These are phyloP conservation scores for Symbiotaphrina buchneri DNA, from an alignment of 495 filamentous ascomycete species.

Conservation along the genomic window DNA sequence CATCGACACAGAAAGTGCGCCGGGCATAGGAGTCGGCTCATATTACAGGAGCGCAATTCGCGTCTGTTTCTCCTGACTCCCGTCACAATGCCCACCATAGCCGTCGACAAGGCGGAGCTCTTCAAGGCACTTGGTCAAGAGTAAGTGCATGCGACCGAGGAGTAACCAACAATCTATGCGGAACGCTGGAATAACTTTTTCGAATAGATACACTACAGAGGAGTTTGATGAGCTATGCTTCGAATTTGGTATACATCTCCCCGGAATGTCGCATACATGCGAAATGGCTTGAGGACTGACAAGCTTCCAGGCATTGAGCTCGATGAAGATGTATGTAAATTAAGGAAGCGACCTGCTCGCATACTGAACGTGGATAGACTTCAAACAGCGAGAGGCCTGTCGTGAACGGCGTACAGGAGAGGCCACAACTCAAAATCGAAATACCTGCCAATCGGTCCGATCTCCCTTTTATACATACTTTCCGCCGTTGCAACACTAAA, in stretches of 20 bases:
- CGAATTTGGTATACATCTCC: conserved; percentile 49
- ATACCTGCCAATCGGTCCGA: conserved; percentile 76
- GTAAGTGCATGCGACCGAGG: too few species aligned
- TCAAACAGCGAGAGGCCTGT: conserved; percentile 49
- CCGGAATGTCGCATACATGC: neutral
- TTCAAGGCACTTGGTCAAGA: conserved; percentile 79
- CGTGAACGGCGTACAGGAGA: conserved; percentile 58
- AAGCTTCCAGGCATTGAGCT: conserved; percentile 53
- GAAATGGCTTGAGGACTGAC: conserved; percentile 2
- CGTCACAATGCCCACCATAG: conserved; percentile 78
- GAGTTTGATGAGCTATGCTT: conserved; percentile 96
- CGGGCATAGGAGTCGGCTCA: too few species aligned
- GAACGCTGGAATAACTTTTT: conserved; percentile 3
- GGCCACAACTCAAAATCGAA: conserved; percentile 91
- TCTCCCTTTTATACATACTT: neutral
- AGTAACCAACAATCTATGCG: too few species aligned
- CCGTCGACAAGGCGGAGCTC: conserved; percentile 84
- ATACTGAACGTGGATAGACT: conserved; percentile 22
- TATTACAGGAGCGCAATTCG: too few species aligned
- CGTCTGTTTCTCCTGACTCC: too few species aligned
- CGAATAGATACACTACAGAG: conserved; percentile 57
- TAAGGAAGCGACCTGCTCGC: neutral
- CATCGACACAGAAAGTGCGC: too few species aligned
- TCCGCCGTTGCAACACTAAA: conserved; percentile 6
- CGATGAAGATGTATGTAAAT: conserved; percentile 57